Evolutionary conservation across 1,139 yeast genomes (phyloP).

Genomic region (Eremothecium cymbalariae): DNA sequence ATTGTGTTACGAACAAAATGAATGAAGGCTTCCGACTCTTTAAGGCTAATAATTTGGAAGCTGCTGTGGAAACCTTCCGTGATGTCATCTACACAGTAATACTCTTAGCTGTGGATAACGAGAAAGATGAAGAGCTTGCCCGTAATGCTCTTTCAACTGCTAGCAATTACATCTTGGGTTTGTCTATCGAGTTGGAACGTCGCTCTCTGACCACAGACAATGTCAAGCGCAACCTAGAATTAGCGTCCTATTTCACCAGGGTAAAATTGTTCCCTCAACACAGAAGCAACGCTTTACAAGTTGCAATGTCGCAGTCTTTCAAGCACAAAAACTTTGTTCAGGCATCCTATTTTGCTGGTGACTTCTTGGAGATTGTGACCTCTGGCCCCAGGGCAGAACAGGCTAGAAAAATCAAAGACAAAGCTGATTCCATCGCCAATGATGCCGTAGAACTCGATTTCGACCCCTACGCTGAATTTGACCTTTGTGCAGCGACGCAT

Average conservation of each 20-base stretch:
- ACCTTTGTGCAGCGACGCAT: constrained; percentile 75
- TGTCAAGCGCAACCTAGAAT: constrained; percentile 77
- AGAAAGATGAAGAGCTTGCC: constrained; percentile 72
- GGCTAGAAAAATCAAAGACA: constrained; percentile 72
- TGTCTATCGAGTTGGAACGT: constrained; percentile 82
- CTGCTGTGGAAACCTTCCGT: constrained; percentile 74
- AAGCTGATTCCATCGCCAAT: constrained; percentile 69
- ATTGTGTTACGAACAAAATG: constrained; percentile 54
- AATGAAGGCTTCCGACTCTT: constrained; percentile 74
- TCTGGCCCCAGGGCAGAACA: constrained; percentile 81
- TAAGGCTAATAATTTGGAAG: constrained; percentile 72
- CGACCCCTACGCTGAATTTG: constrained; percentile 87
- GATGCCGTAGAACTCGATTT: constrained; percentile 89
- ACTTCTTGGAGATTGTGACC: constrained; percentile 59
- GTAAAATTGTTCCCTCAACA: constrained; percentile 78
- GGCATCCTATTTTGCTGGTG: constrained; percentile 85
- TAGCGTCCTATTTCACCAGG: constrained; percentile 92
- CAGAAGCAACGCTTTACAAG: constrained; percentile 79
- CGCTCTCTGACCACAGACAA: constrained; percentile 66
- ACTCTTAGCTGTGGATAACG: constrained; percentile 60
- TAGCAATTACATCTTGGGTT: constrained; percentile 85
- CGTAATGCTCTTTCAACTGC: constrained; percentile 64
- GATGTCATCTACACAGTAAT: constrained; percentile 68
- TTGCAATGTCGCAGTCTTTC: constrained; percentile 90
- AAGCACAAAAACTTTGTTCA: constrained; percentile 79